Percentiles rank a stretch among this genome's conserved stretches.
Conservation (phyloP, 2,329 filamentous ascomycete species). For the Chrysoporthe deuterocubensis region DNA sequence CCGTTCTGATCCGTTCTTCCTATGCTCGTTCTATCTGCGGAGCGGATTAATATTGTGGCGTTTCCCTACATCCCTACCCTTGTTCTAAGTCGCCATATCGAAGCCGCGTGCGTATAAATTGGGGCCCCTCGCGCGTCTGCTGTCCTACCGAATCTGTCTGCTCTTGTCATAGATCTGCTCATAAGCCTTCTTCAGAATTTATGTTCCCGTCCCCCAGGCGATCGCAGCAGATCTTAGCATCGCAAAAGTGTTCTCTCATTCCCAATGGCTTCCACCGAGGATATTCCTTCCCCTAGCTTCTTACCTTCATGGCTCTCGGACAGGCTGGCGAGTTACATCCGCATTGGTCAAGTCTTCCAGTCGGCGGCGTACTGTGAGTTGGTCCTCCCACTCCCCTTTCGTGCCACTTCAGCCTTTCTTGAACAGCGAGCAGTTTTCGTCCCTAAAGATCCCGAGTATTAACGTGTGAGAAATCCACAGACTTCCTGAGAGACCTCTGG, state of each 20-base stretch:
- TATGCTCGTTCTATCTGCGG: not conserved
- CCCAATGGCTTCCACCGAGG: conserved; percentile 14
- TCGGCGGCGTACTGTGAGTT: conserved; percentile 11
- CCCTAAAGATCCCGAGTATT: not conserved
- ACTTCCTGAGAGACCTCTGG: conserved; percentile 17
- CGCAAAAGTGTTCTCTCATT: not conserved
- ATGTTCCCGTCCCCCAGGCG: not conserved
- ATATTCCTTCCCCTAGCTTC: not conserved
- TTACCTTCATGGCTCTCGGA: not conserved
- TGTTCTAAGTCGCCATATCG: not conserved
- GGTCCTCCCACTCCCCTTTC: not conserved
- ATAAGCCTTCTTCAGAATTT: not conserved
- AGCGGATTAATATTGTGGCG: conserved; percentile 15
- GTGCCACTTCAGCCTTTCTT: too few species aligned
- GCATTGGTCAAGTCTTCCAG: not conserved
- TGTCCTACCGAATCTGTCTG: not conserved
- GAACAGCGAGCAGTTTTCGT: too few species aligned
- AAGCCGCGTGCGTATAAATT: not conserved
- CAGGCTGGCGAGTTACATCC: conserved; percentile 1
- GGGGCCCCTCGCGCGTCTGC: not conserved
- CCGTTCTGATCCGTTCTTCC: not conserved
- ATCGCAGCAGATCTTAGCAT: not conserved
- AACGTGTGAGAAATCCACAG: not conserved
- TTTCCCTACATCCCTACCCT: not conserved
- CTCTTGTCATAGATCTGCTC: not conserved